phyloP scores from a whole-genome alignment of 1,284 basidiomycete species.

The Golubevia sp. region DNA sequence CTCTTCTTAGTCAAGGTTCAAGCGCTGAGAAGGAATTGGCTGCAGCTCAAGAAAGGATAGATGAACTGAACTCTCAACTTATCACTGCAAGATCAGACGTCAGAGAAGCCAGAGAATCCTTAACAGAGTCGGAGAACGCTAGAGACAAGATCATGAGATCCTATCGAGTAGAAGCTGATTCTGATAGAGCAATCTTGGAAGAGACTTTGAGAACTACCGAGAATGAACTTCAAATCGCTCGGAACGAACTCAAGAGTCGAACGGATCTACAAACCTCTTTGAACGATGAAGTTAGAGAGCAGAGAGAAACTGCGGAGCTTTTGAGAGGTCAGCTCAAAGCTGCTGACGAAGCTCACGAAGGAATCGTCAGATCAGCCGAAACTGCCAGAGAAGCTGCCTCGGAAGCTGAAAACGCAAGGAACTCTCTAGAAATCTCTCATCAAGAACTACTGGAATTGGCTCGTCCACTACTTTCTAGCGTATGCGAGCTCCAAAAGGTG shows the following conservation, averaged over 20 bases:
- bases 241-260: constrained; percentile 21
- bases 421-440: constrained; percentile 28
- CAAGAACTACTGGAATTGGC: constrained; percentile 29
- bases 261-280: constrained; percentile 12
- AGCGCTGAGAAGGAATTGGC: constrained; percentile 38
- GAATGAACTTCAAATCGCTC: constrained; percentile 23
- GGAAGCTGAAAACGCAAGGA: constrained; percentile 27
- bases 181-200: constrained; percentile 49
- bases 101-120: constrained; percentile 28
- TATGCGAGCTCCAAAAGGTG: constrained; percentile 20
- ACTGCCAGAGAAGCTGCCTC: constrained; percentile 28
- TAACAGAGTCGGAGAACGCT: constrained; percentile 31
- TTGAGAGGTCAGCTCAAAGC: constrained; percentile 46
- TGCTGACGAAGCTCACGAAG: constrained; percentile 45
- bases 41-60: constrained; percentile 39
- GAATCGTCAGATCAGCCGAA: constrained; percentile 40
- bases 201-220: constrained; percentile 37
- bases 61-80: constrained; percentile 39
- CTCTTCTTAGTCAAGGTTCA: constrained; percentile 40
- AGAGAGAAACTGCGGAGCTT: constrained; percentile 13
- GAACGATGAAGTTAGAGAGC: constrained; percentile 21
- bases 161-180: constrained; percentile 46
- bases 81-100: constrained; percentile 32
- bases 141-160: constrained; percentile 39
- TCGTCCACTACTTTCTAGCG: constrained; percentile 22